A percentile compares a stretch with the other conserved stretches of the same genome.
These are phyloP conservation scores for Pythium sp. DNA, from an alignment of 352 stramenopile species.

Conservation along the genomic window DNA sequence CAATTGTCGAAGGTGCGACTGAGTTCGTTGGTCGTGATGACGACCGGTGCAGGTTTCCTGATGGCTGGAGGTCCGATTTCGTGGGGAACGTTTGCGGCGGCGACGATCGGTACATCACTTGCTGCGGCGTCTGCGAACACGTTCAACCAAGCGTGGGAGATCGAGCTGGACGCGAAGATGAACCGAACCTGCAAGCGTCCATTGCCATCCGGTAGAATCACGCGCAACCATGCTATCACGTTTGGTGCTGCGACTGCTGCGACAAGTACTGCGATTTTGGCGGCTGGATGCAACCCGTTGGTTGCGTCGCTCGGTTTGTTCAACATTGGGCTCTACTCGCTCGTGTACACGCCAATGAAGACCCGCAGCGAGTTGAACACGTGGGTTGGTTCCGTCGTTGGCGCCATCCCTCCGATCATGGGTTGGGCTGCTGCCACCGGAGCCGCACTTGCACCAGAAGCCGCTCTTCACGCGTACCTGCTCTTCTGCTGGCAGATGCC, in stretches of 20 bases:
- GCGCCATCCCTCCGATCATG: conserved; percentile 98
- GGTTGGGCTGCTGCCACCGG: conserved; percentile 96
- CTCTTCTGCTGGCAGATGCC: conserved; percentile 99
- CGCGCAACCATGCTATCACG: conserved; percentile 68
- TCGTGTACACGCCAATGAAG: conserved; percentile 99
- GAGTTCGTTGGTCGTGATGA: conserved; percentile 96
- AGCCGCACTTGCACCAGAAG: conserved; percentile 62
- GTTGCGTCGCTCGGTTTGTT: conserved; percentile 93
- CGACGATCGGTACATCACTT: conserved; percentile 93
- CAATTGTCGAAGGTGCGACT: conserved; percentile 94
- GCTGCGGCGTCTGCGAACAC: conserved; percentile 93
- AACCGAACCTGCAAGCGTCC: conserved; percentile 94
- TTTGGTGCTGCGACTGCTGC: conserved; percentile 87
- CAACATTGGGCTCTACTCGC: conserved; percentile 98
- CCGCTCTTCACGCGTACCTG: conserved; percentile 74
- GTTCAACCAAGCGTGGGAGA: conserved; percentile 98
- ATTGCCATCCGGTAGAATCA: conserved; percentile 88
- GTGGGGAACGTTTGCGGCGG: conserved; percentile 83
- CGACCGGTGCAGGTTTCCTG: conserved; percentile 94
- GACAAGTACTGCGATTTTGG: conserved; percentile 88
- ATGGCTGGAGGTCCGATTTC: conserved; percentile 94
- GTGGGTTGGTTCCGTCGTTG: conserved; percentile 98
- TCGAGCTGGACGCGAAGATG: conserved; percentile 95
- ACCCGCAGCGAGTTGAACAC: conserved; percentile 96
- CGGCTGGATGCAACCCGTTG: conserved; percentile 92